phyloP scores from a whole-genome alignment of 306 rosid genomes.

The Begonia fuchsioides region DNA sequence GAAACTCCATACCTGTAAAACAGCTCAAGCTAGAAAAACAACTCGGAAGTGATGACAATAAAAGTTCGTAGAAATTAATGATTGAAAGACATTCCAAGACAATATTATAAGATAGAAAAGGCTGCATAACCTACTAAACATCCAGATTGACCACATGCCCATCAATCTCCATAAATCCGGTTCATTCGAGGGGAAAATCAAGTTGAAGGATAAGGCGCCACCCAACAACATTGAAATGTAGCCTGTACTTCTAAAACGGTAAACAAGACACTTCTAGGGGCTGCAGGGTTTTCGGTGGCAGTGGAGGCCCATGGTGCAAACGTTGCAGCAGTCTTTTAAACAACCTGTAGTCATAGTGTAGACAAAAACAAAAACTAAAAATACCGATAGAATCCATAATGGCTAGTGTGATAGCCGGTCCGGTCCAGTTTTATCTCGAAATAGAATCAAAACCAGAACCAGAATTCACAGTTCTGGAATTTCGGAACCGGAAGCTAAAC shows the following conservation, averaged over 20 bases:
- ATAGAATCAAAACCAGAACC: no score
- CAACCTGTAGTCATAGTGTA: constrained; percentile 33
- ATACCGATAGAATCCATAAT: neutral
- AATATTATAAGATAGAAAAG: no score
- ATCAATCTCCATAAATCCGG: constrained; percentile 94
- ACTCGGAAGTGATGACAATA: no score
- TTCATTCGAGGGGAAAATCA: constrained; percentile 76
- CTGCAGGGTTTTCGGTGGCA: constrained; percentile 81
- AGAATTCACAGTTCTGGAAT: no score
- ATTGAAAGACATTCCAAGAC: no score
- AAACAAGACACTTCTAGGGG: constrained; percentile 65
- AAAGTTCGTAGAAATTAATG: no score
- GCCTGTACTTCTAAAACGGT: constrained; percentile 90
- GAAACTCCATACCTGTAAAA: no score
- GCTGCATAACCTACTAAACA: constrained; percentile 62
- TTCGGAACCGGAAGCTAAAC: no score
- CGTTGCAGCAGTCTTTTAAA: constrained; percentile 91
- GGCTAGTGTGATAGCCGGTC: no score
- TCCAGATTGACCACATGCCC: constrained; percentile 99
- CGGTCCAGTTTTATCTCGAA: no score
- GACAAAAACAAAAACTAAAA: neutral
- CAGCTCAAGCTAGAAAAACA: no score
- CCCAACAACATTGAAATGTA: constrained; percentile 77
- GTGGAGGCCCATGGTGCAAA: constrained; percentile 97
- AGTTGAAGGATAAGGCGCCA: constrained; percentile 82